Evolutionary conservation across 805 yeast genomes (phyloP).

Genomic region (Scheffersomyces spartinae): DNA sequence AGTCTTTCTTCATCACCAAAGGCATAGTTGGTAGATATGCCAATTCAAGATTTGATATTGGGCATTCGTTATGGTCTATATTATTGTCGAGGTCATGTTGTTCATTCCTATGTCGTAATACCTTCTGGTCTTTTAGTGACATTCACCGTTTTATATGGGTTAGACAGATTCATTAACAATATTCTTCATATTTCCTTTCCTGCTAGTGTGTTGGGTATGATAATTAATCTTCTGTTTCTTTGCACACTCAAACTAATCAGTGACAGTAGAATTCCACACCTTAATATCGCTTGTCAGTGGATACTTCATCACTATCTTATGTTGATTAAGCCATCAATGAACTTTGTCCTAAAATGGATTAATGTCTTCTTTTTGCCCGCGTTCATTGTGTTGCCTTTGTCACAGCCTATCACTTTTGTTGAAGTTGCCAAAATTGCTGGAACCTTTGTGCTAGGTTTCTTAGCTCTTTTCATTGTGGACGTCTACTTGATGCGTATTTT

Average conservation of each 20-base stretch:
- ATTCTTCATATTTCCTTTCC: slow-evolving; percentile 47
- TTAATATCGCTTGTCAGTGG: slow-evolving; percentile 10
- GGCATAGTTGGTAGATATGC: too few relatives aligned
- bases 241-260: too few relatives aligned
- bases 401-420: slow-evolving; percentile 50
- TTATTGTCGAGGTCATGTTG: too few relatives aligned
- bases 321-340: slow-evolving; percentile 48
- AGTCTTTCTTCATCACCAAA: too few relatives aligned
- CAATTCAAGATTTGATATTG: too few relatives aligned
- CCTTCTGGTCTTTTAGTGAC: slow-evolving; percentile 38
- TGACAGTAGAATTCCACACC: too few relatives aligned
- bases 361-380: slow-evolving; percentile 71
- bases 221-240: slow-evolving; percentile 39
- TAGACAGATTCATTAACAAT: slow-evolving; percentile 33
- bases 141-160: slow-evolving; percentile 39
- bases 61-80: too few relatives aligned
- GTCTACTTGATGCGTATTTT: slow-evolving; percentile 36
- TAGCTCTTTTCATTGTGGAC: slow-evolving; percentile 34
- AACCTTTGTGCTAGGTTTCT: slow-evolving; percentile 56
- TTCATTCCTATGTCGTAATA: slow-evolving; percentile 33
- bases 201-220: slow-evolving; percentile 61
- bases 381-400: slow-evolving; percentile 58
- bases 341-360: slow-evolving; percentile 66
- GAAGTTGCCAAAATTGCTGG: slow-evolving; percentile 70
- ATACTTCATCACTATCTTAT: slow-evolving; percentile 18